These are phyloP conservation scores for Geotrichum australiense DNA, from an alignment of 1,139 yeast genomes.

Conservation along the genomic window DNA sequence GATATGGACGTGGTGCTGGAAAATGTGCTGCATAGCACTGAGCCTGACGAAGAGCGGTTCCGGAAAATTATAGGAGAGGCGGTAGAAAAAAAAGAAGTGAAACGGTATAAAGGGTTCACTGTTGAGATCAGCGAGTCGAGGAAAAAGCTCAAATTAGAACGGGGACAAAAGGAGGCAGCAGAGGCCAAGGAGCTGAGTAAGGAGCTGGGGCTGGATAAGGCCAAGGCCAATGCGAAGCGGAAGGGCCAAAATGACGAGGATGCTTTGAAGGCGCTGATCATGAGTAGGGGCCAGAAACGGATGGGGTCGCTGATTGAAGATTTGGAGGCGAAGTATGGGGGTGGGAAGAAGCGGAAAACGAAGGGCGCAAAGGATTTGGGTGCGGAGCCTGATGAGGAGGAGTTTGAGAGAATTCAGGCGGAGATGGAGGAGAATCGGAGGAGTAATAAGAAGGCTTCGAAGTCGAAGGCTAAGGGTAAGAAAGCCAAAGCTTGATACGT, in stretches of 20 bases:
- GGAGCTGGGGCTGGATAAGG: conserved; percentile 40
- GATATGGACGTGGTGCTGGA: conserved; percentile 66
- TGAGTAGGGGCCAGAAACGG: conserved; percentile 30
- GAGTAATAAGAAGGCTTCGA: conserved; percentile 7
- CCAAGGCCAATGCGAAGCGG: conserved; percentile 35
- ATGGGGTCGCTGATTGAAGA: conserved; percentile 45
- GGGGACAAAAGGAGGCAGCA: conserved; percentile 52
- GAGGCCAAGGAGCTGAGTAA: conserved; percentile 60
- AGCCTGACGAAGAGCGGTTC: conserved; percentile 51
- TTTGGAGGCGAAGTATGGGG: conserved; percentile 49
- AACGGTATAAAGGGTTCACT: conserved; percentile 43
- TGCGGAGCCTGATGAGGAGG: conserved; percentile 33
- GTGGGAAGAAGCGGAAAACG: conserved; percentile 29
- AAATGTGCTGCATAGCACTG: conserved; percentile 62
- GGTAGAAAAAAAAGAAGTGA: conserved; percentile 36
- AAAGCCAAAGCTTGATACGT: too few relatives aligned
- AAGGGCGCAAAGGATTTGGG: conserved; percentile 20
- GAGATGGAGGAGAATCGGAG: conserved; percentile 10
- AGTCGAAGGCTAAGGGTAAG: conserved; percentile 7
- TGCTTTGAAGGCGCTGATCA: conserved; percentile 25
- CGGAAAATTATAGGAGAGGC: conserved; percentile 45
- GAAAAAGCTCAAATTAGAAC: conserved; percentile 39
- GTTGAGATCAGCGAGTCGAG: conserved; percentile 48
- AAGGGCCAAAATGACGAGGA: conserved; percentile 25
- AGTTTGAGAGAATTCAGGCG: conserved; percentile 38